Evolutionary conservation across 78 protist genomes (phyloP).

Genomic region (Paulinella micropora): DNA sequence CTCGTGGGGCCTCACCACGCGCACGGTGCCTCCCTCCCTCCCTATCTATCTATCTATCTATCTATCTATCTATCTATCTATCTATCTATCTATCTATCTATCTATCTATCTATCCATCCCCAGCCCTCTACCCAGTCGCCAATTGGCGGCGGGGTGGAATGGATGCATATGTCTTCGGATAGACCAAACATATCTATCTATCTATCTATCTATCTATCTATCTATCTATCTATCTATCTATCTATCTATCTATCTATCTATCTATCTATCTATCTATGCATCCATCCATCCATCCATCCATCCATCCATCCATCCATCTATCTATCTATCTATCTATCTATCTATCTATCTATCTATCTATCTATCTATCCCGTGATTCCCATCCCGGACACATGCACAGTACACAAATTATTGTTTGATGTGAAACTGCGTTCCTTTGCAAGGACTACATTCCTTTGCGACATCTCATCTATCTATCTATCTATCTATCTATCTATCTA

Average conservation of each 20-base stretch:
- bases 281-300: not conserved
- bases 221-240: not conserved
- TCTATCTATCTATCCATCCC: not conserved
- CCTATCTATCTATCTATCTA: not conserved
- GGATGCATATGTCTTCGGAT: not conserved
- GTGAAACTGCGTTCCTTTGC: too few species aligned
- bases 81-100: not conserved
- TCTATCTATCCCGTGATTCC: not conserved
- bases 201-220: not conserved
- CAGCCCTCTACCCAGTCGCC: too few species aligned
- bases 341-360: not conserved
- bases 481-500: too few species aligned
- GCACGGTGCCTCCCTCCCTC: constrained; percentile 47
- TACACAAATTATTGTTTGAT: too few species aligned
- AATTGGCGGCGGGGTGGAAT: too few species aligned
- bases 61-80: not conserved
- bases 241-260: not conserved
- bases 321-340: not conserved
- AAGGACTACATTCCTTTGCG: too few species aligned
- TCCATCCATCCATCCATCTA: not conserved
- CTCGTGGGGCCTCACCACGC: constrained; percentile 93
- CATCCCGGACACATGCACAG: too few species aligned
- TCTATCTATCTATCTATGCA: not conserved
- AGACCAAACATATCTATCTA: not conserved
- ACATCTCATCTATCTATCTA: too few species aligned